phyloP scores from a whole-genome alignment of 148 eudicot genomes.

The Chenopodium suecicum region DNA sequence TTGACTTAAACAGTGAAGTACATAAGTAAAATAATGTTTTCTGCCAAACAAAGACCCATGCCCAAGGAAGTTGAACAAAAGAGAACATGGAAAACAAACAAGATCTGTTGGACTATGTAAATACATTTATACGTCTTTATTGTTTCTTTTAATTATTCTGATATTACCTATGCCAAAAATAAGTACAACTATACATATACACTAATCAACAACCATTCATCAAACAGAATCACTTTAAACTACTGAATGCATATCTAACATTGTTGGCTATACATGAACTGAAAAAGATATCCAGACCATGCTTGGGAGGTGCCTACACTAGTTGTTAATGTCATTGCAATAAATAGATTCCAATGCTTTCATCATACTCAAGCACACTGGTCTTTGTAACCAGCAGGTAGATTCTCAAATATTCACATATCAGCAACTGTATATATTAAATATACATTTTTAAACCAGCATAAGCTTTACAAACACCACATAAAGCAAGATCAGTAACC shows the following conservation, averaged over 20 bases:
- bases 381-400: neutral
- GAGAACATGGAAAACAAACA: neutral
- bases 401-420: neutral
- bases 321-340: neutral
- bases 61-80: neutral
- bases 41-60: neutral
- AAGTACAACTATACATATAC: neutral
- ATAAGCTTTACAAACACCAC: neutral
- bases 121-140: neutral
- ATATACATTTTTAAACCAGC: too few species aligned
- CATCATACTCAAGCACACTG: neutral
- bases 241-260: neutral
- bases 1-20: neutral
- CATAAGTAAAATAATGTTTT: neutral
- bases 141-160: neutral
- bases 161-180: neutral
- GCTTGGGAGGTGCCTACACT: neutral
- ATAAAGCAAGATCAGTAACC: neutral
- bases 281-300: neutral
- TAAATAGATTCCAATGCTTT: neutral
- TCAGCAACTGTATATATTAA: neutral
- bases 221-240: neutral
- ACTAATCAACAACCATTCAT: neutral
- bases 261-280: neutral
- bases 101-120: neutral